Conservation (phyloP, 441 rosid genomes). For the Erodium texanum region DNA sequence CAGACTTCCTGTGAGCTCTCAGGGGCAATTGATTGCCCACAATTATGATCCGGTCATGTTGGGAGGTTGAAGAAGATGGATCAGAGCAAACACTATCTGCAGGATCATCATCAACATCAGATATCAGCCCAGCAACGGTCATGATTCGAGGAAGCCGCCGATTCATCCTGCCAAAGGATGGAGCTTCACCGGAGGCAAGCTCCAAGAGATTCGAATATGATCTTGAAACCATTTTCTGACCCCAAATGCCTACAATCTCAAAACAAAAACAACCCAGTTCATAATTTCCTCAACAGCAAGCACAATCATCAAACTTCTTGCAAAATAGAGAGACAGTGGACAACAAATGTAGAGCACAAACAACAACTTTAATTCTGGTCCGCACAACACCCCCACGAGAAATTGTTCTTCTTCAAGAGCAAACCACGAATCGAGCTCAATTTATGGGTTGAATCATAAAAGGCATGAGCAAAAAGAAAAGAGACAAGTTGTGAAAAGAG, state of each 20-base stretch:
- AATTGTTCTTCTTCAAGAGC: not conserved
- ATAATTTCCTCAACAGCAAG: not conserved
- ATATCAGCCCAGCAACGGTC: conserved; percentile 15
- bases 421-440: not conserved
- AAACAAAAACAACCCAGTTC: not conserved
- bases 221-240: conserved; percentile 38
- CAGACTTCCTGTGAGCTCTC: conserved; percentile 27
- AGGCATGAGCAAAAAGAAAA: not conserved
- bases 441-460: not conserved
- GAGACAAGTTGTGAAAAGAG: not conserved
- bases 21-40: conserved; percentile 41
- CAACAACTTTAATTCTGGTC: not conserved
- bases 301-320: not conserved
- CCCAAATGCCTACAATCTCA: not conserved
- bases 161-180: conserved; percentile 30
- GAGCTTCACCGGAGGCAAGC: conserved; percentile 46
- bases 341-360: not conserved
- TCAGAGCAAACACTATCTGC: conserved; percentile 40
- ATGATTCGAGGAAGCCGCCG: conserved; percentile 33
- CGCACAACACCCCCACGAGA: not conserved
- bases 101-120: conserved; percentile 26
- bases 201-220: conserved; percentile 43
- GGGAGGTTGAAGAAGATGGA: conserved; percentile 34
- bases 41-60: conserved; percentile 39
- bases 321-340: not conserved